Base-by-base conservation (phyloP, 2,329 filamentous ascomycete genomes). In the Amauroascus niger region DNA sequence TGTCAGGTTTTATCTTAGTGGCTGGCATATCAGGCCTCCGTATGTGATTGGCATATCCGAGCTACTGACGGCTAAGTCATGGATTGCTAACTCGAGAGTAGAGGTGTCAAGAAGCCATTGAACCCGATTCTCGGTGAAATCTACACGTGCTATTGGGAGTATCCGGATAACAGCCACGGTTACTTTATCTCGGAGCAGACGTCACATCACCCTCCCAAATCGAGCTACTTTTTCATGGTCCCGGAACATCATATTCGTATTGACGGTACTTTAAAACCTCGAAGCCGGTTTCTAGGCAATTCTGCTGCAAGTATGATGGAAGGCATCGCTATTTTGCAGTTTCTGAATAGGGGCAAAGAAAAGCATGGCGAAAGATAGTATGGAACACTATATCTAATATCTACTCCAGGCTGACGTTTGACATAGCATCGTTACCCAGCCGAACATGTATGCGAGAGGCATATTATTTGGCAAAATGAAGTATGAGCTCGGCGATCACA, bases 401-500 rank as follows among this genome's bases (percentile, higher is more conserved):
- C n/a, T n/a, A n/a, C n/a, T n/a, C n/a, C n/a, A 49, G 60, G 50
- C 40, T 49, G 58, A 62, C 50, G 63, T 57, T 26, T 48, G 40
- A 13, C 52, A 14, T 61, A 94, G 88, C 71, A 87, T 94, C 64
- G 73, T 97, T 50, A 97, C 93, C 3, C 93, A 98, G 66, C 93
- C 93, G 16, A 98, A 98, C 74, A 98, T 98, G 89, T 98, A 98
- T 69, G 93, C 91, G 20, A 82, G 93, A 58, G 91, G 93, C 33
- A 97, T 98, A 56, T 76, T 98, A 7, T 96, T 98, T 64, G 93
- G 93, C 46, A 97, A 96, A 70, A 97, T 98, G 93, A 97, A 96
- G 71, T 98, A 97, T 70, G 93, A 98, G 74, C 81, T 98, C 6
- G 93, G 91, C 59, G 91, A 97, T 68, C 90, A 95, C 73, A 95